Base-by-base conservation (phyloP, 2,329 filamentous ascomycete genomes). In the Hansfordia pulvinata region DNA sequence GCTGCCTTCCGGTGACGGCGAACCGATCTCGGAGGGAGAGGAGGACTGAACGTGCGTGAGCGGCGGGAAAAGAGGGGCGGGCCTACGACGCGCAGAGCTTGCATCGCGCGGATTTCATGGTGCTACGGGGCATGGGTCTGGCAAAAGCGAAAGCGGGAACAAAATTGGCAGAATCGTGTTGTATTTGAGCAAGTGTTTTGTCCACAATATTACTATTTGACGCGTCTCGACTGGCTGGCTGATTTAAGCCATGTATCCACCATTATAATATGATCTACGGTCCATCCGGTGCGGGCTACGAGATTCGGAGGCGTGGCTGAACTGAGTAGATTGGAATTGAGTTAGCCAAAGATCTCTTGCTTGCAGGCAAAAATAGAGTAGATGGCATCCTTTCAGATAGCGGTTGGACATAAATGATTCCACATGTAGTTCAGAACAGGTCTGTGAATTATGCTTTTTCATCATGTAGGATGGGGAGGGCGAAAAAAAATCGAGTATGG, bases 401-500 rank as follows among this genome's bases (percentile, higher is more conserved):
- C 76, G 78, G 76, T 83, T 83, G 77, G 72, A 75, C 72, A 70
- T 75, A 71, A 57, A 56, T 60, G 49, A 60, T 65, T 80, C 76
- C 64, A 79, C 76, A 82, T 63, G 38, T 44, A 49, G 47, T 54
- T 83, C 75, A 65, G 78, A 77, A 78, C 77, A 84, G 78, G 77
- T 84, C 77, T 83, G 76, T 83, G 77, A 77, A 69, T 59, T 57
- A 60, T 61, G 65, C 57, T 46, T 58, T 52, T 66, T 83, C 75
- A 79, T 82, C 79, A 82, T 71, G 47, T 60, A 61, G 67, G 60
- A 67, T 23, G 30, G 17, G 28, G 23, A 17, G 13, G 15, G 32
- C 19, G 15, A 21, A 21, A 17, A 28, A 23, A 23, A 35, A 29
- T 34, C 33, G 31, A 34, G 30, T n/a, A 25, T 38, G 30, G 30